These are phyloP conservation scores for Dictyostelium intermedium DNA, from an alignment of 78 protist species.

Conservation along the genomic window DNA sequence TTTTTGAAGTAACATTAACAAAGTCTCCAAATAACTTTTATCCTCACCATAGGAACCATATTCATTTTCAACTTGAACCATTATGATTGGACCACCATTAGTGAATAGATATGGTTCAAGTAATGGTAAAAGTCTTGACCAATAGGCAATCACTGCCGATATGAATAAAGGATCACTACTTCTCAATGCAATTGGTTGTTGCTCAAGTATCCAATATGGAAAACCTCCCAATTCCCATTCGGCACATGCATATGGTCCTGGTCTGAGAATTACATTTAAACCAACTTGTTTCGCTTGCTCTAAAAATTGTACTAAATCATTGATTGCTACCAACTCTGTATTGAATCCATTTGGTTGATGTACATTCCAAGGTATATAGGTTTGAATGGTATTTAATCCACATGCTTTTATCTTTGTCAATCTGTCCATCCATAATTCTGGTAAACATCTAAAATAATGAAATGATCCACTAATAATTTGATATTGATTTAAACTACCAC, in stretches of 20 bases:
- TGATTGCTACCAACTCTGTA: neutral
- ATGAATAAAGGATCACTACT: slow-evolving; percentile 22
- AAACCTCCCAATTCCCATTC: slow-evolving; percentile 83
- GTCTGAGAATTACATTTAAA: slow-evolving; percentile 52
- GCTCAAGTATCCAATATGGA: slow-evolving; percentile 64
- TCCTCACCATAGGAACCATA: slow-evolving; percentile 84
- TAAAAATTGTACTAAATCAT: neutral
- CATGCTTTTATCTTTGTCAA: slow-evolving; percentile 33
- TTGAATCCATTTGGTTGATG: slow-evolving; percentile 58
- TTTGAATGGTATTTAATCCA: slow-evolving; percentile 68
- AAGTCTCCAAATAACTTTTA: slow-evolving; percentile 6
- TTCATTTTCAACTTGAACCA: slow-evolving; percentile 86
- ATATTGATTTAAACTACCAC: slow-evolving; percentile 14
- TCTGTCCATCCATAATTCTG: slow-evolving; percentile 25
- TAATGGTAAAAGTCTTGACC: slow-evolving; percentile 26
- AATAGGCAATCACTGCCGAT: neutral
- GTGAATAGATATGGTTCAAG: slow-evolving; percentile 11
- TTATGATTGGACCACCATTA: slow-evolving; percentile 83
- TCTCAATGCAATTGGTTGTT: neutral
- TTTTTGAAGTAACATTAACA: neutral
- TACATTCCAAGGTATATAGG: slow-evolving; percentile 85
- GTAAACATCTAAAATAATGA: slow-evolving; percentile 48
- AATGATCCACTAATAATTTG: slow-evolving; percentile 72
- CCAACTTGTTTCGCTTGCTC: neutral
- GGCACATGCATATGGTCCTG: slow-evolving; percentile 79